Conservation (phyloP, 305 asterid species). For the Fraxinus paxiana region DNA sequence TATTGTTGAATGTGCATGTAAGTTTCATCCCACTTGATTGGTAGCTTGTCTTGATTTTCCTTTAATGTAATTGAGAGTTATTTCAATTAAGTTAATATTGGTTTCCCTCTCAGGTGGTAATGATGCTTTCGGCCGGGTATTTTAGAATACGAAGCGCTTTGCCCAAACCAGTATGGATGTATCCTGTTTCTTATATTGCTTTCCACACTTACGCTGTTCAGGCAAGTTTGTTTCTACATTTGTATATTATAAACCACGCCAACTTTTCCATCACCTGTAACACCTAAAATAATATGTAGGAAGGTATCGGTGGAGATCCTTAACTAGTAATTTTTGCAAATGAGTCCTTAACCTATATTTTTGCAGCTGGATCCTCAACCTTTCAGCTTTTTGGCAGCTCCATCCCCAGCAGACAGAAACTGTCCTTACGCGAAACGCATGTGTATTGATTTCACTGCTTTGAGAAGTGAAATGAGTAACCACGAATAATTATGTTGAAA, state of each 20-base stretch:
- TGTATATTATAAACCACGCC: background rate
- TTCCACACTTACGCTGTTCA: slow-evolving; percentile 89
- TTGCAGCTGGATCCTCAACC: background rate
- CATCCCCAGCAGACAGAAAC: background rate
- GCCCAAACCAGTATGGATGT: slow-evolving; percentile 82
- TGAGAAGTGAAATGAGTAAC: background rate
- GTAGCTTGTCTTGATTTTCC: background rate
- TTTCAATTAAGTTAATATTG: background rate
- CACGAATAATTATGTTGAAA: background rate
- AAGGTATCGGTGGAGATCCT: background rate
- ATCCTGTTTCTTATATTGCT: slow-evolving; percentile 79
- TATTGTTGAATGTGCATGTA: slow-evolving; percentile 69
- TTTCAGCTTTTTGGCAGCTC: background rate
- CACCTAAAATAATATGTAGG: background rate
- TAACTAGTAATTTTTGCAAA: background rate
- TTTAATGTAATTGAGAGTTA: background rate
- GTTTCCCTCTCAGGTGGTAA: slow-evolving; percentile 53
- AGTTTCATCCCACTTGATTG: slow-evolving; percentile 31
- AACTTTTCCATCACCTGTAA: background rate
- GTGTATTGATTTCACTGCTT: background rate
- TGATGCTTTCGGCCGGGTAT: slow-evolving; percentile 93
- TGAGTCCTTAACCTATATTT: background rate
- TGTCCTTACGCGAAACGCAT: background rate
- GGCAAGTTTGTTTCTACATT: slow-evolving; percentile 44
- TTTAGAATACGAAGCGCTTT: slow-evolving; percentile 78